Conservation (phyloP, 139 green algal genomes). For the Closterium sp. region DNA sequence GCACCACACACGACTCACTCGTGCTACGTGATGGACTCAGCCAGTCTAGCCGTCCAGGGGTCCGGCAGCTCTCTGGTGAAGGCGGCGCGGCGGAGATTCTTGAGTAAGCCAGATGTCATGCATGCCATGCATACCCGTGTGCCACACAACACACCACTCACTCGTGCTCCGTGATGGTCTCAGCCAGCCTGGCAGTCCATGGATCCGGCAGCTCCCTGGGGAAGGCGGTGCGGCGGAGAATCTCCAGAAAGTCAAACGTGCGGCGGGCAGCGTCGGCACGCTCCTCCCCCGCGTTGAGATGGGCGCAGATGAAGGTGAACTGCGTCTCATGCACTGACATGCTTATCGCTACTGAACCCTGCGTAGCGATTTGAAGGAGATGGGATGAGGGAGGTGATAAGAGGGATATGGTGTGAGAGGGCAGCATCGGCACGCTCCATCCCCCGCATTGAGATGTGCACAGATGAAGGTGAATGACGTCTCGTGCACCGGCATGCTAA, state of each 20-base stretch:
- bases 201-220: not conserved
- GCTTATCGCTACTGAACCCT: constrained; percentile 32
- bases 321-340: constrained; percentile 38
- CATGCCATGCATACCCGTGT: not conserved
- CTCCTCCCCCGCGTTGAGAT: constrained; percentile 50
- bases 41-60: too few species aligned
- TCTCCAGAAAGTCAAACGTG: constrained; percentile 46
- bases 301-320: too few species aligned
- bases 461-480: constrained; percentile 6
- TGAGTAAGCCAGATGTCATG: constrained; percentile 20
- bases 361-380: not conserved
- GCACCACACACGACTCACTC: too few species aligned
- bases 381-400: too few species aligned
- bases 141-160: not conserved
- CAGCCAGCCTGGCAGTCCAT: constrained; percentile 10
- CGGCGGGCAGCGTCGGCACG: constrained; percentile 26
- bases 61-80: too few species aligned
- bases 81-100: constrained; percentile 41
- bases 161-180: constrained; percentile 39
- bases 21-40: too few species aligned
- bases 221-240: constrained; percentile 45
- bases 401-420: too few species aligned
- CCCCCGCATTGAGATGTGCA: too few species aligned
- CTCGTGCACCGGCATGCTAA: constrained; percentile 12
- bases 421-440: too few species aligned